phyloP scores from a whole-genome alignment of 2,329 filamentous ascomycete genomes.

The Blumeria hordei region DNA sequence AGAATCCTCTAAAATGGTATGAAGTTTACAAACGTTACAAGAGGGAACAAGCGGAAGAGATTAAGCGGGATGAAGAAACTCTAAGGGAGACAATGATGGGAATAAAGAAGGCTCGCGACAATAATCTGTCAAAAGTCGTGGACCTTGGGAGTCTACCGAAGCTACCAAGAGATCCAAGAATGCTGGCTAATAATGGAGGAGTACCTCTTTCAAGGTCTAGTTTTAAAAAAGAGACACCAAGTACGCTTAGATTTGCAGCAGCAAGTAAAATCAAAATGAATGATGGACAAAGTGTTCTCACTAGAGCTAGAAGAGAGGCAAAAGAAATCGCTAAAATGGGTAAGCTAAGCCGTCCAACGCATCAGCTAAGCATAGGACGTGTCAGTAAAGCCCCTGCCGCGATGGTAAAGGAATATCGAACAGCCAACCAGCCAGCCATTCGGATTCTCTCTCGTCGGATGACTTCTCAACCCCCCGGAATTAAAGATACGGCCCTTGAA shows the following conservation, averaged over 20 bases:
- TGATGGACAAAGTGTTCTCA: slow-evolving; percentile 27
- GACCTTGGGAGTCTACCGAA: slow-evolving; percentile 23
- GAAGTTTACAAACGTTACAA: slow-evolving; percentile 51
- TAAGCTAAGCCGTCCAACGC: slow-evolving; percentile 20
- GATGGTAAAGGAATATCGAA: slow-evolving; percentile 28
- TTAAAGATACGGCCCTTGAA: slow-evolving; percentile 11
- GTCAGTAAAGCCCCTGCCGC: slow-evolving; percentile 25
- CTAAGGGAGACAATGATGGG: slow-evolving; percentile 30
- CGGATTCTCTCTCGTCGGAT: slow-evolving; percentile 14
- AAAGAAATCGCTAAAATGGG: slow-evolving; percentile 26
- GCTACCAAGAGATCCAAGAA: slow-evolving; percentile 17
- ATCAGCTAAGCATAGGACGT: slow-evolving; percentile 14
- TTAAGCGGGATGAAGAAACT: slow-evolving; percentile 30
- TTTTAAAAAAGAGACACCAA: slow-evolving; percentile 13
- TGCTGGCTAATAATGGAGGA: slow-evolving; percentile 15
- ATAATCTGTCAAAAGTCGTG: slow-evolving; percentile 32
- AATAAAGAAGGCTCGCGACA: slow-evolving; percentile 30
- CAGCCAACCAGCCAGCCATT: slow-evolving; percentile 17
- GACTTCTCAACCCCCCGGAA: neutral
- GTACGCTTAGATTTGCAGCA: slow-evolving; percentile 20
- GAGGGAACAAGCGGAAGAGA: slow-evolving; percentile 29
- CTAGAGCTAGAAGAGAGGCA: slow-evolving; percentile 30
- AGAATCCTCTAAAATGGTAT: slow-evolving; percentile 48
- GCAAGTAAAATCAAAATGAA: slow-evolving; percentile 28
- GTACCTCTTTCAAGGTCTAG: slow-evolving; percentile 11